Evolutionary conservation across 306 rosid species (phyloP), one percentile per base, ranked within the genome.

Genomic region (Rosa rugosa): DNA sequence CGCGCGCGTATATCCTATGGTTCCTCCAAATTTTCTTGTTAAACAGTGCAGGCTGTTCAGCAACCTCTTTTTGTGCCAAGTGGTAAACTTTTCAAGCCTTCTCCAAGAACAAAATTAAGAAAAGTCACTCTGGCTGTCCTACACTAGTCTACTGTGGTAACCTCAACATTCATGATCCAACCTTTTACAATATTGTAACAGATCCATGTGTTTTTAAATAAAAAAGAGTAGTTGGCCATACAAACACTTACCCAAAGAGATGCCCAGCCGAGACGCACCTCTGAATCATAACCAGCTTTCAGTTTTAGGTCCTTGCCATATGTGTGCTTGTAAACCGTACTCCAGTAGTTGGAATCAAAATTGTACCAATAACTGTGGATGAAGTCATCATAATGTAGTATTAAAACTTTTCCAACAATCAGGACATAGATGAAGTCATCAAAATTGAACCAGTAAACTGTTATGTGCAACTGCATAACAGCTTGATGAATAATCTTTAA

Each of bases 231-330:
- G 36, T 20, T 9, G 60, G 13, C 53, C 46, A 57, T 23, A 75
- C 50, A 69, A 75, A n/a, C 16, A 85, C 96, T 82, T 93, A 93
- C 99, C 99, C 99, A 95, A 31, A 95, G 94, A 86, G 99, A 95
- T 46, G 99, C 98, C 99, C 99, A 95, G 75, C 98, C 91, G 80
- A 95, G 97, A 83, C 91, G 94, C 77, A 87, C 97, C 85, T 89
- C 97, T 12, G 99, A 86, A 84, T 95, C 99, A 60, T 95, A 95
- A 76, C 99, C 99, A 80, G 96, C 93, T 91, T 95, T 95, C 70
- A 95, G 89, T 84, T 95, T 95, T 79, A 91, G 89, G 86, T 95
- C 98, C 80, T 87, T 86, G 44, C 89, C 98, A 72, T 90, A 87
- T 47, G 91, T 87, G 72, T 88, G 96, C 92, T 95, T 95, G 91